These are phyloP conservation scores for Ogataea zsoltii DNA, from an alignment of 805 yeast species.

Conservation along the genomic window DNA sequence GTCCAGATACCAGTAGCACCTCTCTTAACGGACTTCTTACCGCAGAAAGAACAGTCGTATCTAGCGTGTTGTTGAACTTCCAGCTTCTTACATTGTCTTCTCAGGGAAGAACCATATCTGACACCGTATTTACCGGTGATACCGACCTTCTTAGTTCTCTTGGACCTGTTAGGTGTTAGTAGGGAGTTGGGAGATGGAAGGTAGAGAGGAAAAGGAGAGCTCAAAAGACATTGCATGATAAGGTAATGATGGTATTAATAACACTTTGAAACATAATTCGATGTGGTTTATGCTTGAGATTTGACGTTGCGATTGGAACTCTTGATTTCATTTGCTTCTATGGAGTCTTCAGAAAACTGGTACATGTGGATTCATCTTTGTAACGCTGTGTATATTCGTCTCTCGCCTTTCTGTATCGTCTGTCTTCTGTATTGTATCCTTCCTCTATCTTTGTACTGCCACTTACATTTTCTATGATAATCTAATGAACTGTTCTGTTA, in stretches of 20 bases:
- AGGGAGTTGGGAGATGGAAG: conserved; percentile 8
- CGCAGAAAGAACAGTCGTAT: conserved; percentile 99
- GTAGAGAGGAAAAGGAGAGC: neutral
- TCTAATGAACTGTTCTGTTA: conserved; percentile 4
- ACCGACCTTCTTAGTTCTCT: conserved; percentile 99
- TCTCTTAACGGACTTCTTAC: conserved; percentile 98
- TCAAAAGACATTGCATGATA: neutral
- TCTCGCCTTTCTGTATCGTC: too few relatives aligned
- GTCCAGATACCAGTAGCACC: conserved; percentile 99
- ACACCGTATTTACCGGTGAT: conserved; percentile 99
- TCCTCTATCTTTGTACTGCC: neutral
- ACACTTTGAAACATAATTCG: too few relatives aligned
- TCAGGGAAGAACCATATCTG: conserved; percentile 99
- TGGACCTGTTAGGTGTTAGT: conserved; percentile 65
- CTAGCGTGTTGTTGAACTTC: conserved; percentile 99
- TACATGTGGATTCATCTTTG: too few relatives aligned
- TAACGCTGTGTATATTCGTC: too few relatives aligned
- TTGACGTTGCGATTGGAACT: too few relatives aligned
- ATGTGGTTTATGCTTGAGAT: too few relatives aligned
- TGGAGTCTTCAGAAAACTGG: too few relatives aligned
- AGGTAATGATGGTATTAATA: too few relatives aligned
- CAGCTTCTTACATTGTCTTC: conserved; percentile 99
- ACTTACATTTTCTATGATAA: conserved; percentile 18
- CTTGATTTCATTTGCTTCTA: too few relatives aligned
- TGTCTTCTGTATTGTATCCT: neutral